Evolutionary conservation across 768 basidiomycete species (phyloP), one percentile per base, ranked within the genome.

Genomic region (Asterophora parasitica): DNA sequence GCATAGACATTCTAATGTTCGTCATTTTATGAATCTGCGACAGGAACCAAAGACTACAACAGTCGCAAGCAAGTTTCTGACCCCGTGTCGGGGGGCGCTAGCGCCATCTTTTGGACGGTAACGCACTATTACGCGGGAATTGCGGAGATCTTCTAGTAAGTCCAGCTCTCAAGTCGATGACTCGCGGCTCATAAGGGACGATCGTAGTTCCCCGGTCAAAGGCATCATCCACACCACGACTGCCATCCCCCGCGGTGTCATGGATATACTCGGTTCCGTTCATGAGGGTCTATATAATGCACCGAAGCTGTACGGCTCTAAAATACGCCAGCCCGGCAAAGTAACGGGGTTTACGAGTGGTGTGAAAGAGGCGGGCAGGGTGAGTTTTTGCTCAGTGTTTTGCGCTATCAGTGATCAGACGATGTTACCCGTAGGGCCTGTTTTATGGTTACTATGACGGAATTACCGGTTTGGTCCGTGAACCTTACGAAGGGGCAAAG

Each of bases 51-150:
- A 55, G 74, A 74, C 53, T 75, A 75, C 50, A 65, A 72, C 19
- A 70, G 69, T 0, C 51, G 63, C 6, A 71, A 64, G 44, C 56
- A 65, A 40, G 59, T 68, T 1, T 55, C 69, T 0, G 72, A 78
- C 53, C 73, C 72, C 0, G 55, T 74, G 17, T 72, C 70, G 4
- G 74, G 74, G 3, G 71, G 75, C 2, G 69, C 68, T 0, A 65
- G 64, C 19, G 76, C 76, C 7, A 70, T 79, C 4, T 74, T 82
- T 49, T 74, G 70, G 63, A 74, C 73, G 0, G 59, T 81, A 12
- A 76, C 77, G 10, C 67, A 78, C 46, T 73, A 71, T 49, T 72
- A 74, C 43, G 61, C 64, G 0, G 68, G 70, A 11, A 69, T 79
- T 26, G 72, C 72, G 1, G 70, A 77, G 49, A 69, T 78, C 37